Conservation (phyloP, 257 asterid genomes). For the Solanum gandarillasii region DNA sequence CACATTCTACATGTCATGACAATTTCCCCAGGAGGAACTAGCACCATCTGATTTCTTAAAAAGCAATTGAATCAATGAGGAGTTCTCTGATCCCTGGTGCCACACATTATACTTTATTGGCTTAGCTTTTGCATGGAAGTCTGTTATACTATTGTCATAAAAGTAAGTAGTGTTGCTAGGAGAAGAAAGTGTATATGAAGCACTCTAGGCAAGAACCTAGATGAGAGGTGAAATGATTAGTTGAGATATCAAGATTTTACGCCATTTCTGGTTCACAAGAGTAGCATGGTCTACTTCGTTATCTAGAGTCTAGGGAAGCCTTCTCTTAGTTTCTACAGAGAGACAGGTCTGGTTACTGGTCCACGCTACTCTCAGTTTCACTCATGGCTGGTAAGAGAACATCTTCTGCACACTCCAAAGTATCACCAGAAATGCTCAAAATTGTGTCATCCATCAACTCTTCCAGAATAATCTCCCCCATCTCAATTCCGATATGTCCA, state of each 20-base stretch:
- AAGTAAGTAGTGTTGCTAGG: background rate
- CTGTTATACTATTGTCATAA: background rate
- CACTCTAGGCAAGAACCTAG: background rate
- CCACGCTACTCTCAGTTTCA: slow-evolving; percentile 10
- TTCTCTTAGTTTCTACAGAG: background rate
- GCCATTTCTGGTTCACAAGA: background rate
- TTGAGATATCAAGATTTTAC: background rate
- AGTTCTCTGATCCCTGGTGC: background rate
- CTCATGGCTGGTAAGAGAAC: slow-evolving; percentile 6
- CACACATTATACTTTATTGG: background rate
- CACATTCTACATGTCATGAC: background rate
- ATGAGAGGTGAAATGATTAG: background rate
- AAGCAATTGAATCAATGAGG: background rate
- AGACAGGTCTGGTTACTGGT: background rate
- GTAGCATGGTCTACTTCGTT: background rate
- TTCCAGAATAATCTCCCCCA: slow-evolving; percentile 46
- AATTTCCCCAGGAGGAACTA: background rate
- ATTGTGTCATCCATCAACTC: slow-evolving; percentile 54
- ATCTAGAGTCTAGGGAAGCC: background rate
- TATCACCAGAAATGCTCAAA: slow-evolving; percentile 21
- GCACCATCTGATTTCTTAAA: background rate
- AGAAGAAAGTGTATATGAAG: background rate
- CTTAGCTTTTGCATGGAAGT: background rate
- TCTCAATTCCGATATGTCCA: slow-evolving; percentile 43
- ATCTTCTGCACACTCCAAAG: slow-evolving; percentile 1